Evolutionary conservation across 2,329 filamentous ascomycete genomes (phyloP), one percentile per base, ranked within the genome.

Genomic region (Metarhizium sp.): DNA sequence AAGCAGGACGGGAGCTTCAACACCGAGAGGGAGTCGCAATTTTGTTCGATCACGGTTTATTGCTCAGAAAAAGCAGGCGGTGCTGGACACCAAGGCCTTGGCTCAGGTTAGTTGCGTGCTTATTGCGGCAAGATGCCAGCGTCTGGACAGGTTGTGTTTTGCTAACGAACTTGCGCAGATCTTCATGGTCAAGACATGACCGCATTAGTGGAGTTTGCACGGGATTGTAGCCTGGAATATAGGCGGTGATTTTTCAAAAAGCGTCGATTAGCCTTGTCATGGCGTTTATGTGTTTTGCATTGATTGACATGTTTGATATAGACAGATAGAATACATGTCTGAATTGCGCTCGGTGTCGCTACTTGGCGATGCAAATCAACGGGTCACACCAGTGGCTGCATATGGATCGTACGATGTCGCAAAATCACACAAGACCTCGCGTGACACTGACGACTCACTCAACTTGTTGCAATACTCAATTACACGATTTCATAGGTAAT

Each of bases 21-120:
- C 73, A 34, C 76, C 77, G 56, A 73, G 68, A 58, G 72, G 71
- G 8, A 83, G 79, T 51, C 81, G 90, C 60, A 88, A 92, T 67
- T 81, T 87, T 54, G 83, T 92, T 50, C 78, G 92, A 59, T 84
- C 88, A 61, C 80, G 90, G 58, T 90, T 92, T 70, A 96, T 97
- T 64, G 87, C 87, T 55, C 89, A 94, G 63, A 97, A 97, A 76
- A 85, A 84, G 64, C 82, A 86, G 74, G 91, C 92, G 2, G 81
- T 91, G 57, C 80, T 90, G 74, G 88, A 96, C 69, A 80, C 85
- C 51, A 84, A 87, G 65, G 89, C 91, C 14, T 72, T 97, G 66
- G 92, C 92, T 69, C 91, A 96, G 84, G 88, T 92, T 73, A 69
- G 75, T 60, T 36, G 43, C 43, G 25, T 29, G 25, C 20, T 11